Conservation (phyloP, 108 stramenopile species). For the Skeletonema tropicum region DNA sequence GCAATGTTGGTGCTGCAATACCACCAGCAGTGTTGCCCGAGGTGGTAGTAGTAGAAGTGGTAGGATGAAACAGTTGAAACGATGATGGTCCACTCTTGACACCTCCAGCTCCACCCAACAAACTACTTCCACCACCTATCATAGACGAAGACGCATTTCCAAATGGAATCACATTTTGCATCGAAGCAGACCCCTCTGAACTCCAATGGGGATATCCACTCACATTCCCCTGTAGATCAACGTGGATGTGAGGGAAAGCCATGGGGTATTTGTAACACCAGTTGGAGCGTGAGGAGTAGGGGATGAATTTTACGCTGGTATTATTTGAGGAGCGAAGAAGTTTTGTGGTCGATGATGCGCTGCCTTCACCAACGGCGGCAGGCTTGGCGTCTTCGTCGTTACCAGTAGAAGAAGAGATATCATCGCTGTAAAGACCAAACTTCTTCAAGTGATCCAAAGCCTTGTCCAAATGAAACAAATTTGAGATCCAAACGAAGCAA, state of each 20-base stretch:
- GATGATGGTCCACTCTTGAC: no score
- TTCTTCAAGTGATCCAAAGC: conserved; percentile 8
- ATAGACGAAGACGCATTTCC: neutral
- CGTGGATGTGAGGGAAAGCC: conserved; percentile 10
- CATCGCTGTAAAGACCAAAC: conserved; percentile 10
- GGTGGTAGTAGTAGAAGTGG: neutral
- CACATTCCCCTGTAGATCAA: conserved; percentile 2
- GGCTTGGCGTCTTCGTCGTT: neutral
- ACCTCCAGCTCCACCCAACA: no score
- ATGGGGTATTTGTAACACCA: conserved; percentile 14
- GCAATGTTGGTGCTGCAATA: neutral
- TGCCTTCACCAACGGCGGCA: neutral
- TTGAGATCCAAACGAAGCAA: conserved; percentile 21
- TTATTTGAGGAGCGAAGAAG: neutral
- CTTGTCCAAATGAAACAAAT: neutral
- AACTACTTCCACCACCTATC: no score
- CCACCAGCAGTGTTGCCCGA: neutral
- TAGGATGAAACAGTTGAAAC: no score
- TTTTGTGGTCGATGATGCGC: no score
- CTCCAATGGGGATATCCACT: conserved; percentile 16
- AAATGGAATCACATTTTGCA: neutral
- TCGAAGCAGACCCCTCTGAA: neutral
- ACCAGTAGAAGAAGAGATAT: neutral
- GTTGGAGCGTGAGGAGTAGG: conserved; percentile 10
- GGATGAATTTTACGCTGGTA: conserved; percentile 1